Base-by-base conservation (phyloP, 495 filamentous ascomycete species). In the Trichocladium antarcticum region DNA sequence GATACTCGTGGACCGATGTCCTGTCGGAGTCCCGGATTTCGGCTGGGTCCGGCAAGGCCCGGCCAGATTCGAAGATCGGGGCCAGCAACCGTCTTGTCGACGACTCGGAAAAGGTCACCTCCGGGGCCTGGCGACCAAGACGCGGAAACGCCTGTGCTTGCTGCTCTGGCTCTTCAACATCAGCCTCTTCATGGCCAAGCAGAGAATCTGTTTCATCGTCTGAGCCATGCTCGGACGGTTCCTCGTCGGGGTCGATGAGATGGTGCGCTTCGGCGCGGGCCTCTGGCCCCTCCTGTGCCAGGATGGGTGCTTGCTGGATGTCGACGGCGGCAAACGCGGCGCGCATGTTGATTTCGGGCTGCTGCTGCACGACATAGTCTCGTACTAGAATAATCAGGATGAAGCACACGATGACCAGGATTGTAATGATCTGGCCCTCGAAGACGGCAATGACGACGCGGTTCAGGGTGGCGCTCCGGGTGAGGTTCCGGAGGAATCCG, bases 331-430 rank as follows among this genome's bases (percentile, higher is more conserved):
- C 72, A 55, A 77, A 75, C 14, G 68, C 74, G 20, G 72, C 74
- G 8, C 75, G 72, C 72, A 77, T 74, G 54, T 78, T 76, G 57
- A 84, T 71, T 51, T 84, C 84, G 9, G 89, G 89, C 59, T 96
- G 93, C 61, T 97, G 92, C 58, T 97, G 90, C 6, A 97, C 88
- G 34, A 99, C 92, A 79, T 94, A 99, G 67, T 99, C 92, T 15
- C 92, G 74, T 42, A 99, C 95, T 15, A 99, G 68, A 55, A 99
- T 96, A 35, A 99, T 80, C 28, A 99, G 68, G 43, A 99, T 95
- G 62, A 97, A 97, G 39, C 81, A 84, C 43, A 89, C 73, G 6
- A 99, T 89, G 28, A 97, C 85, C 12, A 90, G 69, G 1, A 95
- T 65, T 7, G 90, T 96, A 51, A 99, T 93, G 34, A 97, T 74